These are phyloP conservation scores for Monosporozyma siamensis DNA, from an alignment of 805 yeast species.

Conservation along the genomic window DNA sequence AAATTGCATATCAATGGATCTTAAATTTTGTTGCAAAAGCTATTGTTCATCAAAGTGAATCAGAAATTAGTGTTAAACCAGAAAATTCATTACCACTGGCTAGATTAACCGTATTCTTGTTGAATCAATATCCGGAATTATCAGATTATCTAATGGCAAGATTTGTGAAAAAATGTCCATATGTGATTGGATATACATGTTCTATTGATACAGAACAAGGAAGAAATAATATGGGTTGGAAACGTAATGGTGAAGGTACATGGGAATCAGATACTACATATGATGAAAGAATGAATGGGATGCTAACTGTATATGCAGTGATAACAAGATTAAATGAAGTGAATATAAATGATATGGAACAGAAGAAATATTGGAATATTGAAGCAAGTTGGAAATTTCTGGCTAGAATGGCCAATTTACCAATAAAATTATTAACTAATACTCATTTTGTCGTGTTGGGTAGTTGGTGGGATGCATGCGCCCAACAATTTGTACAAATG, in stretches of 20 bases:
- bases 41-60: conserved; percentile 81
- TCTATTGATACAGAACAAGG: conserved; percentile 74
- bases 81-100: conserved; percentile 75
- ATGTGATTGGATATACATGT: conserved; percentile 73
- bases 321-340: conserved; percentile 42
- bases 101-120: conserved; percentile 45
- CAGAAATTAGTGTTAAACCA: conserved; percentile 77
- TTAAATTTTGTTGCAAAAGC: conserved; percentile 80
- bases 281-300: conserved; percentile 82
- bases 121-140: conserved; percentile 40
- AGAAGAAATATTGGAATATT: conserved; percentile 26
- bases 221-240: conserved; percentile 81
- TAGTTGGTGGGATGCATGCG: conserved; percentile 90
- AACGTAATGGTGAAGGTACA: conserved; percentile 35
- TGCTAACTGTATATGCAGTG: conserved; percentile 69
- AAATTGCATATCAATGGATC: conserved; percentile 48
- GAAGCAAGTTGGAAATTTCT: conserved; percentile 52
- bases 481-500: conserved; percentile 40
- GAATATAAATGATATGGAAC: background rate
- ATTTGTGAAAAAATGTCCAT: conserved; percentile 85
- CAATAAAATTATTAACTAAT: conserved; percentile 42
- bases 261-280: conserved; percentile 56
- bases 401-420: conserved; percentile 61
- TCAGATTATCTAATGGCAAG: conserved; percentile 50
- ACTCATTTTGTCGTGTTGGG: conserved; percentile 64